Percentiles rank a stretch among this genome's conserved stretches.
These are phyloP conservation scores for Capsicum chinense DNA, from an alignment of 257 asterid species.

Conservation along the genomic window DNA sequence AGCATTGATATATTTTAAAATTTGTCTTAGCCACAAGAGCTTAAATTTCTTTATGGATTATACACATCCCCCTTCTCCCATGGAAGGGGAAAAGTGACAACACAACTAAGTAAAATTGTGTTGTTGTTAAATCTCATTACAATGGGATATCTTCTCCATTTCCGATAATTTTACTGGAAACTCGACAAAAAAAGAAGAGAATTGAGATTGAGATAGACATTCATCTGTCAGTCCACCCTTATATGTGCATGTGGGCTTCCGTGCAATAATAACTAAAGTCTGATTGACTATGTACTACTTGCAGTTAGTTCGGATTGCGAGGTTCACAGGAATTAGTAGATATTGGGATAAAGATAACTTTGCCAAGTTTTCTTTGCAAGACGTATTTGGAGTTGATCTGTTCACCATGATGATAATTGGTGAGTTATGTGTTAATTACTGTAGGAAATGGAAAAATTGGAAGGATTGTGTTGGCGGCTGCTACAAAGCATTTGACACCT, in stretches of 20 bases:
- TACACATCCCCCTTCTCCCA: not conserved
- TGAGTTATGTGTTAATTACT: constrained; percentile 9
- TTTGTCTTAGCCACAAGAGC: not conserved
- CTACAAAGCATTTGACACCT: constrained; percentile 91
- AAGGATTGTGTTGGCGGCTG: constrained; percentile 79
- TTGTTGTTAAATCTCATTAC: not conserved
- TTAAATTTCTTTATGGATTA: constrained; percentile 8
- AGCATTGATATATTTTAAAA: not conserved
- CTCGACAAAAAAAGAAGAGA: not conserved
- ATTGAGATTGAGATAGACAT: not conserved
- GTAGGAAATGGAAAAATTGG: constrained; percentile 81
- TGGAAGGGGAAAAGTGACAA: constrained; percentile 11
- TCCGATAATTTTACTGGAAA: constrained; percentile 20
- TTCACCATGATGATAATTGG: not conserved
- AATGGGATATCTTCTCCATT: not conserved
- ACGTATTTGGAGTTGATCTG: not conserved
- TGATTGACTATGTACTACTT: not conserved
- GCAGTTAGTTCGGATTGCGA: not conserved
- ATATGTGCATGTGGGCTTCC: constrained; percentile 3
- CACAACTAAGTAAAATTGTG: not conserved
- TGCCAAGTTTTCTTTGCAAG: constrained; percentile 22
- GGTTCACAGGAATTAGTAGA: not conserved
- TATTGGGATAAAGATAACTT: constrained; percentile 8
- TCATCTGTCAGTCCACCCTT: constrained; percentile 21
- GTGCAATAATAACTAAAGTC: not conserved